Evolutionary conservation across 2,329 filamentous ascomycete species (phyloP), one percentile per base, ranked within the genome.

Genomic region (Hymenoscyphus salicellus): DNA sequence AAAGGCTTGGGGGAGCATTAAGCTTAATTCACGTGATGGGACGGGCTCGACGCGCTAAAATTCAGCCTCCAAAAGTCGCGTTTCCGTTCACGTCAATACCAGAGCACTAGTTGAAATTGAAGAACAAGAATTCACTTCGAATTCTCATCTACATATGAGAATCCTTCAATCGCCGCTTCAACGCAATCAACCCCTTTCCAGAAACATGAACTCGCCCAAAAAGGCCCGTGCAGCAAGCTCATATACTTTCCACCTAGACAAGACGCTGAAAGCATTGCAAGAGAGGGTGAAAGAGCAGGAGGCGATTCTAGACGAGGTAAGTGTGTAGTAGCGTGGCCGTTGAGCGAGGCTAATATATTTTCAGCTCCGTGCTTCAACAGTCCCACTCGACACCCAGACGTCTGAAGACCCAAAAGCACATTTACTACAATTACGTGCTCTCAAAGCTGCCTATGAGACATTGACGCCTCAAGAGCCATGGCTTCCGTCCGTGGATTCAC

Each of bases 181-280:
- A 52, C 20, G 10, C 46, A 26, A 52, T 26, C 46, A 26, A 26
- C 3, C n/a, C 33, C 20, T 38, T 17, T 20, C 11, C n/a, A 32
- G 16, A 14, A 38, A 46, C 16, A 69, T 68, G 67, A 62, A 33
- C n/a, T 55, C 63, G 7, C 57, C 63, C 32, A 43, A 64, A 38
- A 43, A 43, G 7, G 67, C 76, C 55, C 77, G 75, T 49, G 71
- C 74, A 26, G 77, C 80, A 72, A 70, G 72, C 56, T 68, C 78
- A 63, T 81, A 87, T 67, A 78, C 82, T 61, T 74, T 80, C 52
- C 85, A 83, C 71, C 79, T 94, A 55, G 85, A 91, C 64, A 83
- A 84, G 62, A 92, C 90, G 1, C 73, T 93, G 55, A 83, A 82
- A 67, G 87, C 89, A 73, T 83, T 94, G 1, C 86, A 90, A 73